phyloP scores from a whole-genome alignment of 2,329 filamentous ascomycete genomes.

The Diaporthe nobilis region DNA sequence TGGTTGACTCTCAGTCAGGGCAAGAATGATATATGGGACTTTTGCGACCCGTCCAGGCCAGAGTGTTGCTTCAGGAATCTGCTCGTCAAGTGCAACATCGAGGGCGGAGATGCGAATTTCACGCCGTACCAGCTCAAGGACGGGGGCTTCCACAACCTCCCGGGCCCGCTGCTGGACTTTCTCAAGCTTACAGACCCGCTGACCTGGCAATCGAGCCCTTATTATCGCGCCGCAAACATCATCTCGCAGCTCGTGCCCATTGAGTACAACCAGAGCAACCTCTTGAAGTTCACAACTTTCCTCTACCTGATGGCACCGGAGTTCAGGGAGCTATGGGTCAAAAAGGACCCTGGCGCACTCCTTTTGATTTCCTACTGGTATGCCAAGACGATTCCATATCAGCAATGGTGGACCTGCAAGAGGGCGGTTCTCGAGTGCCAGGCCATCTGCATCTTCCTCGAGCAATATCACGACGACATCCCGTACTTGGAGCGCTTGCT shows the following conservation, averaged over 20 bases:
- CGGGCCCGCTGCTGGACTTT: conserved; percentile 49
- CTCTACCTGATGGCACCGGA: conserved; percentile 58
- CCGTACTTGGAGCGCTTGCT: conserved; percentile 40
- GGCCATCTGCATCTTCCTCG: conserved; percentile 60
- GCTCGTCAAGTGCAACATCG: conserved; percentile 42
- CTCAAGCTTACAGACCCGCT: conserved; percentile 47
- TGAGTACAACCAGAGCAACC: conserved; percentile 55
- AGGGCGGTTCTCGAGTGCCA: conserved; percentile 63
- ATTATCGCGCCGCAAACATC: conserved; percentile 52
- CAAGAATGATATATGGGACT: conserved; percentile 67
- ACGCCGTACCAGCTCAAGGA: conserved; percentile 42
- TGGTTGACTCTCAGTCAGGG: conserved; percentile 72
- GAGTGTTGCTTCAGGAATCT: conserved; percentile 35
- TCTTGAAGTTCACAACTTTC: conserved; percentile 63
- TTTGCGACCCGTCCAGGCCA: conserved; percentile 61
- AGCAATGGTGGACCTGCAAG: conserved; percentile 63
- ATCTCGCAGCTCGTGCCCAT: conserved; percentile 55
- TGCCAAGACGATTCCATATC: conserved; percentile 58
- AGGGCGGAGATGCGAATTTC: conserved; percentile 7
- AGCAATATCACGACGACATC: conserved; percentile 43
- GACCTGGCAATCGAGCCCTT: conserved; percentile 48
- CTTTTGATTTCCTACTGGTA: conserved; percentile 72
- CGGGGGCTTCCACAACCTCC: conserved; percentile 47
- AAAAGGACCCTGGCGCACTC: conserved; percentile 67
- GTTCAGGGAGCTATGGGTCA: conserved; percentile 60